Conservation (phyloP, 768 basidiomycete species). For the Omphalotus guepiniiformis region DNA sequence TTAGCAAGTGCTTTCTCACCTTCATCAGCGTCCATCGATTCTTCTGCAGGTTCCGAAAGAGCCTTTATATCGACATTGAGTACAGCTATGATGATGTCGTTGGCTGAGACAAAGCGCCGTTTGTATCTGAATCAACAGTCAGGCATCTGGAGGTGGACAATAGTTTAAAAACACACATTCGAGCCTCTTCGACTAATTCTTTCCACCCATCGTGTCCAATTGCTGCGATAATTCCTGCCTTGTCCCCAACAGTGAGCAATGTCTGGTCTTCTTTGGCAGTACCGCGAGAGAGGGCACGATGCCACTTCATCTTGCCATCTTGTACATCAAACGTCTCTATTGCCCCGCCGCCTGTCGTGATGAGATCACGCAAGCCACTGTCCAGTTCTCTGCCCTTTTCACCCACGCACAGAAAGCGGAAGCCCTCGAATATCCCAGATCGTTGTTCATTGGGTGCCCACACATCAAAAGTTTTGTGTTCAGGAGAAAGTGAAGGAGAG, state of each 20-base stretch:
- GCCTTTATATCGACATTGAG: constrained; percentile 29
- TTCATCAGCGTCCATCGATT: constrained; percentile 11
- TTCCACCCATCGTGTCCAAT: constrained; percentile 55
- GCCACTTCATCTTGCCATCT: constrained; percentile 45
- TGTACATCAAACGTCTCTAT: constrained; percentile 58
- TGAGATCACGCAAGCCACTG: constrained; percentile 46
- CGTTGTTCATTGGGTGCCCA: constrained; percentile 72
- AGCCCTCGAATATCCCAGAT: constrained; percentile 44
- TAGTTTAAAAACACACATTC: constrained; percentile 34
- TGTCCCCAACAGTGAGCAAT: constrained; percentile 51
- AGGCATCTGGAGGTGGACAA: neutral
- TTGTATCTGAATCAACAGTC: constrained; percentile 25
- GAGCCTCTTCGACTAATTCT: constrained; percentile 46
- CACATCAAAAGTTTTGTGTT: constrained; percentile 46
- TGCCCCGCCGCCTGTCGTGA: constrained; percentile 54
- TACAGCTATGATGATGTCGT: constrained; percentile 51
- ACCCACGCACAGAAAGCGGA: constrained; percentile 57
- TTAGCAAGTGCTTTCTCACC: constrained; percentile 12
- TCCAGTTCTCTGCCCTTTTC: constrained; percentile 50
- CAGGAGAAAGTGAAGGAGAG: constrained; percentile 40
- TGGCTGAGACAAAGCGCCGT: constrained; percentile 39
- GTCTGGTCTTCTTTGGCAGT: constrained; percentile 46
- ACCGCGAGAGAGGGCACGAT: constrained; percentile 46
- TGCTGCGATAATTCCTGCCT: constrained; percentile 39
- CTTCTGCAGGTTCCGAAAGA: constrained; percentile 20